Evolutionary conservation across 495 filamentous ascomycete species (phyloP).

Genomic region (Aspergillus indologenus): DNA sequence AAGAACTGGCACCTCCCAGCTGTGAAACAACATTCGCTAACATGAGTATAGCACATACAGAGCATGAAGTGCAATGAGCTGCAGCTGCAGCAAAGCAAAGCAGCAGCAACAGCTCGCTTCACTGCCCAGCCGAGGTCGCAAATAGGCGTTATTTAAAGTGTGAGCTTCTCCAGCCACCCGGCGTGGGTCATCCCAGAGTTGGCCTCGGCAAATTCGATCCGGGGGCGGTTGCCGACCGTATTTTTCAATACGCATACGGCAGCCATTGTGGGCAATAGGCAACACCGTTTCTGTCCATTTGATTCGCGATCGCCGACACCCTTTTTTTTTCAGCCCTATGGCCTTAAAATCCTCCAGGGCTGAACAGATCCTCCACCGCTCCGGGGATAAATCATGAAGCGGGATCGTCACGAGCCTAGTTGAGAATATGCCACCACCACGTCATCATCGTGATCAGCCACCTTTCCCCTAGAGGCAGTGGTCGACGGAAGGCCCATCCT

Average conservation of each 20-base stretch:
- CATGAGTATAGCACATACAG: no score
- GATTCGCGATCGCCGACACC: not conserved
- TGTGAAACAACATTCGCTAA: not conserved
- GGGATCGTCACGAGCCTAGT: not conserved
- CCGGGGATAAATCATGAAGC: no score
- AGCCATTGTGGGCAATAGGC: not conserved
- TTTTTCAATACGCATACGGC: not conserved
- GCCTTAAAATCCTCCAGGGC: not conserved
- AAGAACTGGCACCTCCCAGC: no score
- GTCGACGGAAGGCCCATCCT: slow-evolving; percentile 16
- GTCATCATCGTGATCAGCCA: slow-evolving; percentile 13
- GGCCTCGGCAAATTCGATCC: not conserved
- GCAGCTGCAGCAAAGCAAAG: no score
- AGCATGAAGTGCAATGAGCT: no score
- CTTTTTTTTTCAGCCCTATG: not conserved
- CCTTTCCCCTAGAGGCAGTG: slow-evolving; percentile 13
- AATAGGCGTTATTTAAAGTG: not conserved
- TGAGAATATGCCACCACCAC: slow-evolving; percentile 13
- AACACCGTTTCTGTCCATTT: not conserved
- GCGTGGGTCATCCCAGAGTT: not conserved
- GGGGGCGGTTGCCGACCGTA: not conserved
- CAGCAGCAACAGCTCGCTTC: no score
- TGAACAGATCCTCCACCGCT: not conserved
- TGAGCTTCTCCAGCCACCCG: no score
- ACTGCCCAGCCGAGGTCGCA: no score